Conservation (phyloP, 768 basidiomycete species). For the Russula sp. region DNA sequence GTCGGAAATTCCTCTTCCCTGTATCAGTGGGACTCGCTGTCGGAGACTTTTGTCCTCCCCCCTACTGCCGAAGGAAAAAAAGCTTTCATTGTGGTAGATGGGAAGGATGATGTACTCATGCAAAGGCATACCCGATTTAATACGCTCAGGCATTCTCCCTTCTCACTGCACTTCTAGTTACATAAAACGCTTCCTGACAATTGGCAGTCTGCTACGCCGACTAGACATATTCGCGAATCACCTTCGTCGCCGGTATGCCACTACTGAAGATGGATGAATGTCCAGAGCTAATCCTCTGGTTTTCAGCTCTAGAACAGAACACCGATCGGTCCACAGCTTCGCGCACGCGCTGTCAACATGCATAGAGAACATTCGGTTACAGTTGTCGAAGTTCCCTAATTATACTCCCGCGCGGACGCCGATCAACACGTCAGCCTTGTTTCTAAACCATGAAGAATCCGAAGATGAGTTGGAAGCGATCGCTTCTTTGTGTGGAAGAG, state of each 20-base stretch:
- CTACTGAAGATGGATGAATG: not conserved
- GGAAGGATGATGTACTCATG: slow-evolving; percentile 51
- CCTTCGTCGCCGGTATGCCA: slow-evolving; percentile 45
- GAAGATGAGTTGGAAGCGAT: slow-evolving; percentile 37
- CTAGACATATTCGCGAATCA: slow-evolving; percentile 48
- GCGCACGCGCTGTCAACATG: slow-evolving; percentile 28
- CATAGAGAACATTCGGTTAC: slow-evolving; percentile 26
- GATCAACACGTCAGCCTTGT: slow-evolving; percentile 24
- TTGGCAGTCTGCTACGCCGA: slow-evolving; percentile 64
- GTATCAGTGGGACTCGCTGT: slow-evolving; percentile 52
- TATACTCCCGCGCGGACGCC: slow-evolving; percentile 3
- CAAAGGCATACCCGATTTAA: slow-evolving; percentile 39
- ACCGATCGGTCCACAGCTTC: slow-evolving; percentile 28
- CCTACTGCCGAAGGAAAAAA: slow-evolving; percentile 33
- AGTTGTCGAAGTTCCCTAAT: slow-evolving; percentile 17
- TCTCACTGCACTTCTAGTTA: slow-evolving; percentile 37
- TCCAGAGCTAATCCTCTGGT: not conserved
- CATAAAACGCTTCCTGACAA: slow-evolving; percentile 53
- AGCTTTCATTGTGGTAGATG: slow-evolving; percentile 44
- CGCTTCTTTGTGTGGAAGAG: slow-evolving; percentile 52
- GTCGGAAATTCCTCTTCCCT: slow-evolving; percentile 64
- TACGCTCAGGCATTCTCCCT: not conserved
- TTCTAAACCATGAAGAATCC: slow-evolving; percentile 26
- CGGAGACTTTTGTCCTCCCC: slow-evolving; percentile 52
- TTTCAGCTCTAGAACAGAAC: slow-evolving; percentile 13